Base-by-base conservation (phyloP, 2,329 filamentous ascomycete genomes). In the Trichoderma harzianum region DNA sequence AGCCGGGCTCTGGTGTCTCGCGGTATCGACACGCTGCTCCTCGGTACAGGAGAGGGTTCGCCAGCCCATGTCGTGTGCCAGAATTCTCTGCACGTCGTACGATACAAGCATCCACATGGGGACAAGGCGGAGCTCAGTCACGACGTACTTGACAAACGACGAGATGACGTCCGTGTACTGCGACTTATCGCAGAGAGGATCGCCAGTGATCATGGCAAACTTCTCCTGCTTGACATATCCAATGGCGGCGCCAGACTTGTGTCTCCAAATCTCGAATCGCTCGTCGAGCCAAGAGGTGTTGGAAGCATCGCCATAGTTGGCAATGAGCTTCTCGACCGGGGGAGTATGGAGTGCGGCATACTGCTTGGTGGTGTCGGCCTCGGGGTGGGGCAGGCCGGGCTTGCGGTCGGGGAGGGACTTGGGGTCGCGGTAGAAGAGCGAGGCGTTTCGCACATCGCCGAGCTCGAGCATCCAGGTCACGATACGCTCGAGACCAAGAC, bases 221-320 rank as follows among this genome's bases (percentile, higher is more conserved):
- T 92, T 92, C 26, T 87, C 90, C 75, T 92, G 89, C 60, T 90
- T 89, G 2, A 96, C 93, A 78, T 93, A 98, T 12, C 94, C 93
- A 39, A 97, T 87, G 6, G 94, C 94, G 0, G 94, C 95, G 63
- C 95, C 95, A 2, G 92, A 95, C 26, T 88, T 83, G 78, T 97
- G 93, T 34, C 95, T 91, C 93, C 94, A 98, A 72, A 97, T 90
- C 78, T 93, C 87, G 80, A 95, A 97, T 7, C 94, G 90, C 7
- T 94, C 92, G 79, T 98, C 95, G 8, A 96, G 88, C 94, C 94
- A 98, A 0, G 94, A 96, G 0, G 95, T 98, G 78, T 97, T 97
- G 63, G 94, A 94, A 2, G 95, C 94, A 81, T 98, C 95, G 74
- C 95, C 95, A 76, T 98, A 98, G 81, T 98, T 98, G 78, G 94